A percentile compares a stretch with the other conserved stretches of the same genome.
Conservation (phyloP, 2,329 filamentous ascomycete genomes). For the Amphichorda felina region DNA sequence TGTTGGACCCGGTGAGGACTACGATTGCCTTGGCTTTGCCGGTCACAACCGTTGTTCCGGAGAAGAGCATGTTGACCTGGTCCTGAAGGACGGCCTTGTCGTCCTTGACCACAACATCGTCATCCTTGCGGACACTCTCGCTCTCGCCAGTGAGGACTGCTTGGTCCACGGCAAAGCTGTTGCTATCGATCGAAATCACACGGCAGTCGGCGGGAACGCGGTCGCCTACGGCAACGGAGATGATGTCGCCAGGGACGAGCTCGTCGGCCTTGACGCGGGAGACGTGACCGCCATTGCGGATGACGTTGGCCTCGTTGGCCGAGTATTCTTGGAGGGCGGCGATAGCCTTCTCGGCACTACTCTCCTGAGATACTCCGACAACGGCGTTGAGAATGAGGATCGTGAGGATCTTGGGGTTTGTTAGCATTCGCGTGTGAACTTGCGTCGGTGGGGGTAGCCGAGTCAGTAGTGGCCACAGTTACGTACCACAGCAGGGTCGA, state of each 20-base stretch:
- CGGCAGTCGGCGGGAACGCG: constrained; percentile 93
- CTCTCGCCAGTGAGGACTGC: constrained; percentile 96
- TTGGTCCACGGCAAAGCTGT: constrained; percentile 94
- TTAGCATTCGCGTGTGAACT: background rate
- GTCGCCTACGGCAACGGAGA: constrained; percentile 81
- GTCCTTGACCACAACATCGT: constrained; percentile 54
- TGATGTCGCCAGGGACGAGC: constrained; percentile 85
- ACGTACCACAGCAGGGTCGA: constrained; percentile 87
- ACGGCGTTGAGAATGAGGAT: constrained; percentile 95
- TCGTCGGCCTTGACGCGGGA: constrained; percentile 90
- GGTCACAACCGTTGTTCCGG: constrained; percentile 91
- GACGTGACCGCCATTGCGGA: constrained; percentile 68
- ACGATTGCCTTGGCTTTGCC: constrained; percentile 88
- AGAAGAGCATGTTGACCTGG: constrained; percentile 96
- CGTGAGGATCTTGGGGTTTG: constrained; percentile 77
- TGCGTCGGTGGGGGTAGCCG: background rate
- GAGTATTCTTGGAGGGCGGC: constrained; percentile 98
- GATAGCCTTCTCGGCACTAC: constrained; percentile 96
- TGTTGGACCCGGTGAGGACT: constrained; percentile 77
- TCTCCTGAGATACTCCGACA: constrained; percentile 96
- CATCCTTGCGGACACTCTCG: constrained; percentile 88
- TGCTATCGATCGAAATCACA: constrained; percentile 82
- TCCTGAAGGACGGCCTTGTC: constrained; percentile 89
- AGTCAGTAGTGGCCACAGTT: background rate
- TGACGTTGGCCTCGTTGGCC: constrained; percentile 90